Base-by-base conservation (phyloP, 306 rosid genomes). In the Sophora flavescens region DNA sequence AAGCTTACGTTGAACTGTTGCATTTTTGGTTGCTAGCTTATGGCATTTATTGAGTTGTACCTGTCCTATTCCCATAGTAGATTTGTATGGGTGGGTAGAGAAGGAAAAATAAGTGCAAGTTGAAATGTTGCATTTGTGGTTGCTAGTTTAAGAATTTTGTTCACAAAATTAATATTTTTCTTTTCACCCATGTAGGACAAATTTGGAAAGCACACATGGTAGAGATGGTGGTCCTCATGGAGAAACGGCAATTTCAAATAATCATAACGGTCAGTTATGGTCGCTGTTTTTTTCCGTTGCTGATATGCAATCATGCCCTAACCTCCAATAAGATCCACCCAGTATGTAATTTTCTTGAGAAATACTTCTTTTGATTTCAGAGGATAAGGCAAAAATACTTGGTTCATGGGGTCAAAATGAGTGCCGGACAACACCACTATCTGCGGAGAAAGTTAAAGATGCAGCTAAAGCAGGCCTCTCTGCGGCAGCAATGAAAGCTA, bases 401-500 rank as follows among this genome's bases (percentile, higher is more conserved):
- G 86, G 92, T 80, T 81, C 87, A 58, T 41, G 91, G 88, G 84
- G 74, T 76, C 93, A 82, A 68, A 82, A 62, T 78, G 97, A 88
- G 81, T 90, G 85, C 5, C 87, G 83, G 79, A 72, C 75, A n/a
- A 70, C 87, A 68, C 87, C 88, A 28, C 80, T 93, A 81, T 88
- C 90, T 48, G 53, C 84, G 69, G 93, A 96, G 74, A 93, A 88
- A 79, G 96, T 92, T 80, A 84, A 91, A 87, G 93, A 82, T 70
- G 98, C 99, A 36, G 97, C 98, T 14, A 82, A 88, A 83, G 99
- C 86, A 22, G 99, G 99, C 85, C 91, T 96, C 57, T 93, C 96
- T 74, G 98, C 98, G 28, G 99, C 99, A 68, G 99, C 98, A 67
- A 89, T 89, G 77, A 96, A 96, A 85, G 96, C 99, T 30, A 96